Evolutionary conservation across 2,329 filamentous ascomycete species (phyloP), one percentile per base, ranked within the genome.

Genomic region (Neonectria punicea): DNA sequence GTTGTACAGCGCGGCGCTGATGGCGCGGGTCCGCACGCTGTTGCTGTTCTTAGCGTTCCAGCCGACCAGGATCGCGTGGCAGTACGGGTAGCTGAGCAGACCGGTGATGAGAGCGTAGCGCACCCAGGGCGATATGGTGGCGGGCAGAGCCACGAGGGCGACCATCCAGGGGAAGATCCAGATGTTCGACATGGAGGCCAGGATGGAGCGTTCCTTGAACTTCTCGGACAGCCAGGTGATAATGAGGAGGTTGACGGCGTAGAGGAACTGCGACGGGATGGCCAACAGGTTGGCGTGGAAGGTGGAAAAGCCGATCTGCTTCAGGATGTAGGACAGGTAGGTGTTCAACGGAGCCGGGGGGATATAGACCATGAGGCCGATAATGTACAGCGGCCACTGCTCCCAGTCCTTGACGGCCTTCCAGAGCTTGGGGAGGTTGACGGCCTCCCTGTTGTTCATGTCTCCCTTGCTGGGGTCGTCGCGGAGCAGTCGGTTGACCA

Each of bases 31-130:
- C 2, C 88, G 82, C 1, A 91, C 89, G 2, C 85, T 84, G 30
- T 88, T 87, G 1, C 87, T 85, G 71, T 91, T 91, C 56, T 87
- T 83, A 3, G 86, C 88, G 2, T 85, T 89, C 76, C 88, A 86
- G 0, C 84, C 86, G 0, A 90, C 88, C 14, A 85, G 72, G 36
- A 80, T 78, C n/a, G 77, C 76, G 30, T 79, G 77, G 18, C 80
- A 82, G 67, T 83, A 85, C 0, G 84, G 84, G 54, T 85, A 86
- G 36, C 79, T 80, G 9, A 85, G 74, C 5, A 86, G 71, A 0
- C 74, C 75, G 0, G 73, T 75, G 58, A 79, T 69, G 18, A 80
- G 66, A 68, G 83, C 73, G 74, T 82, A 80, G 9, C 78, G 75
- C 64, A 80, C 69, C 84, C 84, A 86, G 0, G 78, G 76, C 5